Conservation (phyloP, 495 filamentous ascomycete genomes). For the Penicillium ochrochloron region DNA sequence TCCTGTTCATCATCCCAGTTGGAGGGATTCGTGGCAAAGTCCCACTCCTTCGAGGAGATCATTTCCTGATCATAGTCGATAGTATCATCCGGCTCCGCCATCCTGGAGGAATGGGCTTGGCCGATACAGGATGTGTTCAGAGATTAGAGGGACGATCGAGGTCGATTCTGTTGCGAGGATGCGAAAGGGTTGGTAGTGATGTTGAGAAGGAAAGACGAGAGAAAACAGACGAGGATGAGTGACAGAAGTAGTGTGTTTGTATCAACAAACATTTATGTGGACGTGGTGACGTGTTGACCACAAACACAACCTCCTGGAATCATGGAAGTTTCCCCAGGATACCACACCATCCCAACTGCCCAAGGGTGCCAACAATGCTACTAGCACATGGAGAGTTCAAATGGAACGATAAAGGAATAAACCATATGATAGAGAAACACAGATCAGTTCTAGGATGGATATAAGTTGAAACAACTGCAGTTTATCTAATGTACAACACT, state of each 20-base stretch:
- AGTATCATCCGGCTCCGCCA: background rate
- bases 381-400: no score
- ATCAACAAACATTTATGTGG: background rate
- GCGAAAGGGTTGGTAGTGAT: background rate
- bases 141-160: background rate
- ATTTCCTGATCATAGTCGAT: background rate
- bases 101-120: background rate
- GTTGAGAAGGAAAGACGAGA: background rate
- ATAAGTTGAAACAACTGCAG: background rate
- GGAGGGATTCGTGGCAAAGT: background rate
- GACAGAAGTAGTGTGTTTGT: background rate
- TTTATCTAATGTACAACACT: conserved; percentile 1
- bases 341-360: background rate
- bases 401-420: background rate
- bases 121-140: background rate
- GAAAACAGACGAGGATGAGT: background rate
- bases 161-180: background rate
- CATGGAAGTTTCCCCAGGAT: background rate
- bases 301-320: background rate
- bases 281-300: background rate
- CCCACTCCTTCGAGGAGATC: background rate
- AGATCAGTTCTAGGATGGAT: background rate
- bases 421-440: background rate
- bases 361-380: background rate
- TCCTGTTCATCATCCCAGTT: background rate